Evolutionary conservation across 805 yeast species (phyloP), one percentile per base, ranked within the genome.

Genomic region (Barnettozyma sp.): DNA sequence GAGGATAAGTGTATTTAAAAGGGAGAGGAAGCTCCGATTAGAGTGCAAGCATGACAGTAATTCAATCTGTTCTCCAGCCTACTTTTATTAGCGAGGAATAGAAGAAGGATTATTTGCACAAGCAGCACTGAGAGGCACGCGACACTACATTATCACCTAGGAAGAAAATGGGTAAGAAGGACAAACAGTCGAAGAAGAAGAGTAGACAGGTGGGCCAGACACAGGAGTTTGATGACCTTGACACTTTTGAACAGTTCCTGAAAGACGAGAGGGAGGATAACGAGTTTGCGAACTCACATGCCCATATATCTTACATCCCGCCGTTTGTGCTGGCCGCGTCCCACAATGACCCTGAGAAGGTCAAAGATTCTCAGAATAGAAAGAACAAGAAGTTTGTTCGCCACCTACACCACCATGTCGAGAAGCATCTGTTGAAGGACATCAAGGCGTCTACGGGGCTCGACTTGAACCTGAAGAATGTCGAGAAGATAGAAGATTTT

Each of bases 181-280:
- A 41, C 30, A 52, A 52, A 37, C 48, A 43, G 36, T 21, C 30
- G 33, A 46, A 48, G 30, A 49, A 46, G 44, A 46, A 36, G 22
- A 30, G 38, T 19, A 45, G 48, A 36, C 40, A 37, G 14, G 13
- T 22, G 2, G 55, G 54, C 29, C 40, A 47, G 26, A 18, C 47
- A 13, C 50, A 58, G 26, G 62, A 62, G 22, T 82, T 82, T 58
- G 88, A 82, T 31, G 79, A 73, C 35, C 59, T 82, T 41, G 65
- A 64, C 14, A 66, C 73, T 13, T 82, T 82, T 51, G 85, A 78
- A 52, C 65, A 68, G 18, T 82, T 65, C 55, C 63, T 82, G 40
- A 69, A 76, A 50, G 83, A 78, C 53, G 88, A 80, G 52, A 73
- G 82, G 4, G 79, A 83, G 71, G 88, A 81, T 56, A 77, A 80